A percentile compares a stretch with the other conserved stretches of the same genome.
Conservation (phyloP, 768 basidiomycete genomes). For the Russula olivacea region DNA sequence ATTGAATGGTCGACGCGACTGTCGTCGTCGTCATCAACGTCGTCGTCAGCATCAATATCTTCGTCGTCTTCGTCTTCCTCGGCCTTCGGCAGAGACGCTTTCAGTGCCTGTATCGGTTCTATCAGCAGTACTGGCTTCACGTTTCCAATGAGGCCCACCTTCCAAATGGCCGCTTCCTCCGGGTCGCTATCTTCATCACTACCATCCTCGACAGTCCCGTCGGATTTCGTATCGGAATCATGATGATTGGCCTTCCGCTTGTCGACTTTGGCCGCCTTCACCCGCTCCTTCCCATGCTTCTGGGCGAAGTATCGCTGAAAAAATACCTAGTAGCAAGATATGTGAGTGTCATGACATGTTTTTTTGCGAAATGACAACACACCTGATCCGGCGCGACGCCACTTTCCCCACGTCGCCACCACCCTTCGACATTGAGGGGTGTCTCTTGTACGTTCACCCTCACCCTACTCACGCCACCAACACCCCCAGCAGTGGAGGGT, state of each 20-base stretch:
- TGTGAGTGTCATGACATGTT: background rate
- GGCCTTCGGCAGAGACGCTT: conserved; percentile 69
- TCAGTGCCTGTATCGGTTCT: conserved; percentile 62
- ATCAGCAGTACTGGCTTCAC: background rate
- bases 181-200: conserved; percentile 41
- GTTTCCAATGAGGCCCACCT: conserved; percentile 44
- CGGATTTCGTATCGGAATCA: conserved; percentile 34
- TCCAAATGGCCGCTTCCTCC: conserved; percentile 81
- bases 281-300: conserved; percentile 54
- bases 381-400: conserved; percentile 89
- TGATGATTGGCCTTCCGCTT: conserved; percentile 40
- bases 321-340: conserved; percentile 52
- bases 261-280: conserved; percentile 43
- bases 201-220: conserved; percentile 31
- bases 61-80: conserved; percentile 30
- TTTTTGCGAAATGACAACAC: conserved; percentile 24
- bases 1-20: conserved; percentile 15
- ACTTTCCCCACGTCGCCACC: conserved; percentile 59
- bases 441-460: conserved; percentile 49
- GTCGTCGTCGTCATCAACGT: conserved; percentile 19
- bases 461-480: conserved; percentile 62
- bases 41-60: conserved; percentile 29
- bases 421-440: conserved; percentile 67
- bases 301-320: conserved; percentile 84
- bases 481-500: conserved; percentile 68